phyloP scores from a whole-genome alignment of 2,329 filamentous ascomycete genomes.

The Penicillium decumbens region DNA sequence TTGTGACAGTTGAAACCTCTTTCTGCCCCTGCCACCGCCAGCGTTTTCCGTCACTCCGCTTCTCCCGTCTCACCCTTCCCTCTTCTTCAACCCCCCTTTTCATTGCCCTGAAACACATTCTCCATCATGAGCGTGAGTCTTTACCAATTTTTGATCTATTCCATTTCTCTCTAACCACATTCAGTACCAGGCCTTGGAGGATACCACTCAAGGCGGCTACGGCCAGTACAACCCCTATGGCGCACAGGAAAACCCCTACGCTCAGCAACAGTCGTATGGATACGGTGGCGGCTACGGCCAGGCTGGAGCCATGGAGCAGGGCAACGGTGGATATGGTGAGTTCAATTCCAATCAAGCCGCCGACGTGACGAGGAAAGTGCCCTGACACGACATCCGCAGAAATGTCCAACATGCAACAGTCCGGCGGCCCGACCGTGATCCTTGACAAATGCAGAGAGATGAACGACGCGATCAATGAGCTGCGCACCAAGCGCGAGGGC shows the following conservation, averaged over 20 bases:
- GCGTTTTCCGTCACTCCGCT: conserved; percentile 21
- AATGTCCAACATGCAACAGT: conserved; percentile 38
- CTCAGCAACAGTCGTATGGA: conserved; percentile 24
- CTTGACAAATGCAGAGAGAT: conserved; percentile 81
- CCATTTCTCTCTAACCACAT: conserved; percentile 2
- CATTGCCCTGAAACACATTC: conserved; percentile 2
- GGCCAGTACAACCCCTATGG: conserved; percentile 55
- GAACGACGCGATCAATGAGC: conserved; percentile 67
- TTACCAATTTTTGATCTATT: conserved; percentile 4
- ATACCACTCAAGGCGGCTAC: conserved; percentile 41
- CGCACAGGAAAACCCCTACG: conserved; percentile 33
- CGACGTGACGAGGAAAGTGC: neutral
- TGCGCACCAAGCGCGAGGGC: conserved; percentile 57
- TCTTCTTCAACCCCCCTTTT: conserved; percentile 12
- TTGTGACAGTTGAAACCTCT: conserved; percentile 3
- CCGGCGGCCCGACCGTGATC: conserved; percentile 65
- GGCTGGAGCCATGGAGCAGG: conserved; percentile 30
- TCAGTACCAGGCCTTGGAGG: conserved; percentile 29
- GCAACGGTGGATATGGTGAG: conserved; percentile 38
- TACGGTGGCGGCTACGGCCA: conserved; percentile 28
- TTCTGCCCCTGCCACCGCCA: conserved; percentile 15
- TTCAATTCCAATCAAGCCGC: conserved; percentile 4
- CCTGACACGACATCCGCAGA: conserved; percentile 31
- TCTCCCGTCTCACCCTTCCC: conserved; percentile 23
- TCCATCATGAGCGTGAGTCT: conserved; percentile 51